Evolutionary conservation across 306 rosid species (phyloP), one percentile per base, ranked within the genome.

Genomic region (Sindora glabra): DNA sequence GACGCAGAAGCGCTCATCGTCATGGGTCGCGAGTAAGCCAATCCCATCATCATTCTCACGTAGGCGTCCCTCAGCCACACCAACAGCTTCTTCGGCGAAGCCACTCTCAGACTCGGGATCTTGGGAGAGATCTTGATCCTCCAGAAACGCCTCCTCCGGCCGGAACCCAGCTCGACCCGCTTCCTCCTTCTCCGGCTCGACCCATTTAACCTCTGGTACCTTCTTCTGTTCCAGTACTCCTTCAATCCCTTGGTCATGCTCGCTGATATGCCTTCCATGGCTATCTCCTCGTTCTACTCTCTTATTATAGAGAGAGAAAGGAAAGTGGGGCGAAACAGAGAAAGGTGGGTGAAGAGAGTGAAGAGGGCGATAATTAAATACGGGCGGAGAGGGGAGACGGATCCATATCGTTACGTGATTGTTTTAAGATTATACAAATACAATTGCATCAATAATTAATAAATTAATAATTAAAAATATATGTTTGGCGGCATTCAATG

Each of bases 11-110:
- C 69, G 23, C 64, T 45, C 26, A 76, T 46, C 7, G 67, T 64
- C 61, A 81, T 59, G 13, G 64, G 74, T 8, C 82, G 74, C 15
- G 96, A 81, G 73, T 61, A 81, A 0, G 95, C 95, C 26, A 91
- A 47, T 42, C 83, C 63, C 56, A 85, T 12, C 98, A 91, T 91
- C 66, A 86, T 81, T 3, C 70, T 67, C 5, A 88, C 79, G 50
- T 91, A 88, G 1, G 85, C 73, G 49, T 91, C 96, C 22, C 98
- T 83, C 3, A 88, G 74, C 95, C 98, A 85, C 18, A 81, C 24
- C 13, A 79, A 15, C 12, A 85, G 5, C 51, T 78, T 90, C 64
- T 77, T 90, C 0, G 95, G 86, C 5, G 95, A 83, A 24, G 89
- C 72, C 22, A 70, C 45, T 58, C 63, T 56, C 5, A 71, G 53